Evolutionary conservation across 2,329 filamentous ascomycete species (phyloP).

Genomic region (Hymenotorrendiella dingleyae): DNA sequence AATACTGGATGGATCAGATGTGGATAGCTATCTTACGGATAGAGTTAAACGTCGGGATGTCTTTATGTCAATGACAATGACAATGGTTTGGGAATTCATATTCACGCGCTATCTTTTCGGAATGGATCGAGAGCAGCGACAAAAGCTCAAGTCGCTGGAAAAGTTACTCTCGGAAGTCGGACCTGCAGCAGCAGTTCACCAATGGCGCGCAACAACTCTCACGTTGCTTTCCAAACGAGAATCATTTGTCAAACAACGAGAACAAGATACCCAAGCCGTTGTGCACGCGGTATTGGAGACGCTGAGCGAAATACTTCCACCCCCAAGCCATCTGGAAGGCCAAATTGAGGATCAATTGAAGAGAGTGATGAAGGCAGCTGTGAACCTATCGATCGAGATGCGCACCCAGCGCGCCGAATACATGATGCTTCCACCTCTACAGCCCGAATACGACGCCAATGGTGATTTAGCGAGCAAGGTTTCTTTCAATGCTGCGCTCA

Average conservation of each 20-base stretch:
- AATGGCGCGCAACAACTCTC: slow-evolving; percentile 94
- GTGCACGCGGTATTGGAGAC: slow-evolving; percentile 84
- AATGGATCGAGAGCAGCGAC: slow-evolving; percentile 95
- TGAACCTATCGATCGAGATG: slow-evolving; percentile 92
- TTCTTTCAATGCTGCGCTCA: slow-evolving; percentile 84
- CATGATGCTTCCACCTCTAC: slow-evolving; percentile 93
- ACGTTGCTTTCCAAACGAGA: slow-evolving; percentile 78
- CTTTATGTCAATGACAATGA: slow-evolving; percentile 99
- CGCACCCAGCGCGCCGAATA: slow-evolving; percentile 94
- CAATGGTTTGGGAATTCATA: slow-evolving; percentile 98
- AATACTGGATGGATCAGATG: slow-evolving; percentile 88
- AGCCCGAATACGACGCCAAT: slow-evolving; percentile 90
- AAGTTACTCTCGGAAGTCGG: slow-evolving; percentile 87
- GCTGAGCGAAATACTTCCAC: slow-evolving; percentile 77
- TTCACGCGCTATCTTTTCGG: slow-evolving; percentile 98
- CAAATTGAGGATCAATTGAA: slow-evolving; percentile 81
- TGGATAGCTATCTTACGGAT: slow-evolving; percentile 81
- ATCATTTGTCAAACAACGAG: slow-evolving; percentile 75
- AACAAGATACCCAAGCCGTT: slow-evolving; percentile 91
- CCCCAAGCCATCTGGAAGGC: slow-evolving; percentile 71
- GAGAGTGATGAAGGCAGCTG: slow-evolving; percentile 82
- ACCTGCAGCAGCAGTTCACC: slow-evolving; percentile 80
- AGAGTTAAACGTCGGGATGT: slow-evolving; percentile 85
- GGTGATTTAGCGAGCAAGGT: slow-evolving; percentile 86
- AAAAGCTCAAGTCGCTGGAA: slow-evolving; percentile 94